A percentile compares a stretch with the other conserved stretches of the same genome.
Evolutionary conservation across 768 basidiomycete species (phyloP).

Genomic region (Tulasnella sp.): DNA sequence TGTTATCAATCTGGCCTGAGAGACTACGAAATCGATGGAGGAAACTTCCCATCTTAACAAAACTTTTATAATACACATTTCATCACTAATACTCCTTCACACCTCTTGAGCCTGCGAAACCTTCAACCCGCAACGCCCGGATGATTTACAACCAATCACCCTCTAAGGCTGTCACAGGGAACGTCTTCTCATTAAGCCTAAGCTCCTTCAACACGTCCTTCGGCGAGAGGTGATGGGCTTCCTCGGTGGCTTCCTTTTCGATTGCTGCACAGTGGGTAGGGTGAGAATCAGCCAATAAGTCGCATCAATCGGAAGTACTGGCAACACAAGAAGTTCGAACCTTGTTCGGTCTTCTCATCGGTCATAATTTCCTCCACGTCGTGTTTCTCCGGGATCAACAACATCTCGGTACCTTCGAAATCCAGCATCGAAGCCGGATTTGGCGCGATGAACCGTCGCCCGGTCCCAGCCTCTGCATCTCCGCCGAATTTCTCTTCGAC

Average conservation of each 20-base stretch:
- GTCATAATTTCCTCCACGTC: slow-evolving; percentile 16
- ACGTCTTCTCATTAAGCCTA: slow-evolving; percentile 27
- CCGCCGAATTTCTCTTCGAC: slow-evolving; percentile 28
- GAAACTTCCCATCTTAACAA: too few species aligned
- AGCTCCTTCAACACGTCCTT: slow-evolving; percentile 21
- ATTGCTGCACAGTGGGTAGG: not conserved
- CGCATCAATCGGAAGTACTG: not conserved
- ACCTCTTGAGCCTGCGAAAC: not conserved
- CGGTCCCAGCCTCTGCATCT: slow-evolving; percentile 24
- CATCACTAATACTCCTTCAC: not conserved
- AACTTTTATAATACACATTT: not conserved
- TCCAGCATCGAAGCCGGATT: slow-evolving; percentile 26
- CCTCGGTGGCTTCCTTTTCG: slow-evolving; percentile 3
- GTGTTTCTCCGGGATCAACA: slow-evolving; percentile 22
- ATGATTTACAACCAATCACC: slow-evolving; percentile 25
- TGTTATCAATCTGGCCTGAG: too few species aligned
- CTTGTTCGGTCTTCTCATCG: slow-evolving; percentile 28
- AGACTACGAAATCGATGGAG: too few species aligned
- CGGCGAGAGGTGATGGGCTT: slow-evolving; percentile 13
- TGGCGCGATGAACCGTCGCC: slow-evolving; percentile 24
- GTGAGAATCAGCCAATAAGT: not conserved
- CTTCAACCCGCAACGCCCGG: not conserved
- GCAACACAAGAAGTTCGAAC: not conserved
- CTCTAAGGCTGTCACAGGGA: slow-evolving; percentile 15
- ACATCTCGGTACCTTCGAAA: slow-evolving; percentile 26